These are phyloP conservation scores for Colletotrichum sp. DNA, from an alignment of 2,329 filamentous ascomycete species.

Conservation along the genomic window DNA sequence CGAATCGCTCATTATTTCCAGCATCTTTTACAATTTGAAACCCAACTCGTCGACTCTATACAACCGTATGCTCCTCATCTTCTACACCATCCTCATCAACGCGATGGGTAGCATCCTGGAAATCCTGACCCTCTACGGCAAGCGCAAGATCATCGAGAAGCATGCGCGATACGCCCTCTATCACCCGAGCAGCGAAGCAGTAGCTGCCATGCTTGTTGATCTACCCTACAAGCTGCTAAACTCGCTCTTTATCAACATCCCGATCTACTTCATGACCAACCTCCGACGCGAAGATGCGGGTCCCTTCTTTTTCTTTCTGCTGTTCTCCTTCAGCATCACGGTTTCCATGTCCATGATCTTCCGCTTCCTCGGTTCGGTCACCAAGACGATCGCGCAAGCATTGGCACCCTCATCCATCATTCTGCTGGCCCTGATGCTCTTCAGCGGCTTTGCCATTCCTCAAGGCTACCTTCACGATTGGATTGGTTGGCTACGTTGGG, in stretches of 20 bases:
- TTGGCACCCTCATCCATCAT: slow-evolving; percentile 57
- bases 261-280: slow-evolving; percentile 70
- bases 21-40: slow-evolving; percentile 53
- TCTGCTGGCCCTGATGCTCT: slow-evolving; percentile 57
- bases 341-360: slow-evolving; percentile 57
- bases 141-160: slow-evolving; percentile 31
- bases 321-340: slow-evolving; percentile 53
- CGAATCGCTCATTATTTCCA: slow-evolving; percentile 57
- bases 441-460: slow-evolving; percentile 56
- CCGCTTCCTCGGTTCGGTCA: slow-evolving; percentile 52
- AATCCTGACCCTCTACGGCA: slow-evolving; percentile 26
- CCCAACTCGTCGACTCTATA: slow-evolving; percentile 48
- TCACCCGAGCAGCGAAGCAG: slow-evolving; percentile 29
- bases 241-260: slow-evolving; percentile 63
- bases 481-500: slow-evolving; percentile 61
- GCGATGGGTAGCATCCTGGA: slow-evolving; percentile 45
- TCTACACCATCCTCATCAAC: slow-evolving; percentile 60
- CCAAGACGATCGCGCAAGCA: slow-evolving; percentile 56
- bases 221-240: slow-evolving; percentile 43
- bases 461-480: slow-evolving; percentile 40
- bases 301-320: slow-evolving; percentile 58
- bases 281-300: slow-evolving; percentile 56
- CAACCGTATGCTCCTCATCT: slow-evolving; percentile 51
- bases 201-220: slow-evolving; percentile 1
- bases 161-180: slow-evolving; percentile 34